phyloP scores from a whole-genome alignment of 225 moss, liverwort and hornwort species.

The Bryum argenteum region DNA sequence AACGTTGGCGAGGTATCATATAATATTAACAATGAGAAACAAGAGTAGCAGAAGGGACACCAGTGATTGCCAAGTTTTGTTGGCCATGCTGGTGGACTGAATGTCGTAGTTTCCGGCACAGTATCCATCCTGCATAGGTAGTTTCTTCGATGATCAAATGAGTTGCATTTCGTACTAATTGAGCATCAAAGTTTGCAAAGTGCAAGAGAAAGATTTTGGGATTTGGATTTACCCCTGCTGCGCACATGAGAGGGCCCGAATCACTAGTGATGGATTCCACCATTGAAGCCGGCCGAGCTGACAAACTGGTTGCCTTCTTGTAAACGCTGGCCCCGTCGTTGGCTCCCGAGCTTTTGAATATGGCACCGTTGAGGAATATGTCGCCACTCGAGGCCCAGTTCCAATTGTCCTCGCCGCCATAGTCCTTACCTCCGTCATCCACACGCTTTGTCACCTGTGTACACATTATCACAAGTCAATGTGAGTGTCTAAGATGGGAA shows the following conservation, averaged over 20 bases:
- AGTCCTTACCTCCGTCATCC: slow-evolving; percentile 44
- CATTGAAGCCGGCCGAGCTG: slow-evolving; percentile 51
- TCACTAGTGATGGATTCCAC: slow-evolving; percentile 56
- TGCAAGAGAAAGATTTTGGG: no score
- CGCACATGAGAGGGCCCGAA: slow-evolving; percentile 51
- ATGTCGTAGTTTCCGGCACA: slow-evolving; percentile 35
- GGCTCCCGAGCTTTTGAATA: slow-evolving; percentile 52
- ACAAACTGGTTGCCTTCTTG: slow-evolving; percentile 47
- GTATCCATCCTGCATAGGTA: slow-evolving; percentile 26
- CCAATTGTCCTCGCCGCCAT: slow-evolving; percentile 55
- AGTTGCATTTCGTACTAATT: no score
- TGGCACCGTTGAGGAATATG: slow-evolving; percentile 53
- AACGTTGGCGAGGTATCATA: not conserved
- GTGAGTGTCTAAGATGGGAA: not conserved
- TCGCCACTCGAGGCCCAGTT: slow-evolving; percentile 66
- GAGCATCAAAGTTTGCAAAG: no score
- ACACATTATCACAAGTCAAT: not conserved
- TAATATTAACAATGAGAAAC: not conserved
- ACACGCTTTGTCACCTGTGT: slow-evolving; percentile 69
- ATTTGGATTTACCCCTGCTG: slow-evolving; percentile 32
- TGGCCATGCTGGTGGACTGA: slow-evolving; percentile 8
- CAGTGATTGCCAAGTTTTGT: slow-evolving; percentile 2
- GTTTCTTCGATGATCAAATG: no score
- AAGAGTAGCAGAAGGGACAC: not conserved
- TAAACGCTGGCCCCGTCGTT: slow-evolving; percentile 44